Conservation (phyloP, 164 flowering plant genomes). For the Warburgia ugandensis region DNA sequence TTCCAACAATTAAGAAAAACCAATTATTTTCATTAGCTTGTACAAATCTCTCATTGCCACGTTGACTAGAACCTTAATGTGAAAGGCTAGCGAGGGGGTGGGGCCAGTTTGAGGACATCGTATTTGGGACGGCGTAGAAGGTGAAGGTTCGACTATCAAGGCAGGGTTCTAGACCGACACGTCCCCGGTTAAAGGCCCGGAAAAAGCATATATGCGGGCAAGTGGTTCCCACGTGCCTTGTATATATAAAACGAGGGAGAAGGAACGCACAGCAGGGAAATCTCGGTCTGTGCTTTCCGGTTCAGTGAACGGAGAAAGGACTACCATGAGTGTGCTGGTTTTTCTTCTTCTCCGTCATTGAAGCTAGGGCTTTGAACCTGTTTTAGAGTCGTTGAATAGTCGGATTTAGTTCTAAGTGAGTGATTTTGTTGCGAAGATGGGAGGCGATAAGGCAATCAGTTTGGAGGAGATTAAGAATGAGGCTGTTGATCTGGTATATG, state of each 20-base stretch:
- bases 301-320: background rate
- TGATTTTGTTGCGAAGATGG: conserved; percentile 15
- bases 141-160: conserved; percentile 9
- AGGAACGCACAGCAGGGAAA: background rate
- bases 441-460: conserved; percentile 27
- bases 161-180: conserved; percentile 10
- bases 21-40: too few species aligned
- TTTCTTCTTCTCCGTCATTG: background rate
- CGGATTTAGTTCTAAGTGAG: background rate
- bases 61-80: too few species aligned
- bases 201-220: background rate
- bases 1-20: background rate
- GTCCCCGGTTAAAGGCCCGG: conserved; percentile 13
- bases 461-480: conserved; percentile 69
- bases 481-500: conserved; percentile 58
- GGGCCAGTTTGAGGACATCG: conserved; percentile 1
- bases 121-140: conserved; percentile 3
- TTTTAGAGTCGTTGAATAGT: too few species aligned
- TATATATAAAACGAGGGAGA: background rate
- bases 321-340: background rate
- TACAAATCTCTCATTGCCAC: too few species aligned
- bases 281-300: background rate
- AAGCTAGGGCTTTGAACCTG: background rate
- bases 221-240: background rate
- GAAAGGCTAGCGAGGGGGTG: too few species aligned